These are phyloP conservation scores for Candida berthetii DNA, from an alignment of 805 yeast species.

Conservation along the genomic window DNA sequence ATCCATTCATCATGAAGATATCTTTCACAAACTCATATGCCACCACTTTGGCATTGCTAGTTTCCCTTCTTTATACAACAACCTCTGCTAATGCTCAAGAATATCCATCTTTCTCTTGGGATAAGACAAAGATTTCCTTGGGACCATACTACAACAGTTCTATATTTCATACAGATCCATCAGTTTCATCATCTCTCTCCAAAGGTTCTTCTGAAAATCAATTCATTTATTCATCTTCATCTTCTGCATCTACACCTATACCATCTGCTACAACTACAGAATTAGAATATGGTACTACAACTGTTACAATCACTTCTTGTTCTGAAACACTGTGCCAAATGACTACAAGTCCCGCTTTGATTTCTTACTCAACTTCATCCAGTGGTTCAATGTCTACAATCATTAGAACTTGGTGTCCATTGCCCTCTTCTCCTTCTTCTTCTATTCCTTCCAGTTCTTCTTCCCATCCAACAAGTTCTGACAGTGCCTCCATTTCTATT, in stretches of 20 bases:
- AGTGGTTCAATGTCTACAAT: neutral
- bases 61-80: too few relatives aligned
- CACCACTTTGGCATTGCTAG: too few relatives aligned
- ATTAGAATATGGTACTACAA: slow-evolving; percentile 7
- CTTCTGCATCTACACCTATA: neutral
- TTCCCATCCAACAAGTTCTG: slow-evolving; percentile 1
- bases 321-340: slow-evolving; percentile 6
- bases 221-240: neutral
- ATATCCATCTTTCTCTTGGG: too few relatives aligned
- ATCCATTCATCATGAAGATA: too few relatives aligned
- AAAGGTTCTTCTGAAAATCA: neutral
- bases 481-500: neutral
- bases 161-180: too few relatives aligned
- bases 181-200: too few relatives aligned
- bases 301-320: slow-evolving; percentile 17
- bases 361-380: slow-evolving; percentile 3
- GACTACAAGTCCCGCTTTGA: slow-evolving; percentile 11
- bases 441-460: neutral
- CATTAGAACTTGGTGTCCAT: slow-evolving; percentile 2
- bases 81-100: too few relatives aligned
- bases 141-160: too few relatives aligned
- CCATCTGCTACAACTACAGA: slow-evolving; percentile 2
- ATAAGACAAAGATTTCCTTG: too few relatives aligned
- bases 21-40: too few relatives aligned
- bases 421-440: neutral